Base-by-base conservation (phyloP, 1,284 basidiomycete species). In the Quambalaria eucalypti region DNA sequence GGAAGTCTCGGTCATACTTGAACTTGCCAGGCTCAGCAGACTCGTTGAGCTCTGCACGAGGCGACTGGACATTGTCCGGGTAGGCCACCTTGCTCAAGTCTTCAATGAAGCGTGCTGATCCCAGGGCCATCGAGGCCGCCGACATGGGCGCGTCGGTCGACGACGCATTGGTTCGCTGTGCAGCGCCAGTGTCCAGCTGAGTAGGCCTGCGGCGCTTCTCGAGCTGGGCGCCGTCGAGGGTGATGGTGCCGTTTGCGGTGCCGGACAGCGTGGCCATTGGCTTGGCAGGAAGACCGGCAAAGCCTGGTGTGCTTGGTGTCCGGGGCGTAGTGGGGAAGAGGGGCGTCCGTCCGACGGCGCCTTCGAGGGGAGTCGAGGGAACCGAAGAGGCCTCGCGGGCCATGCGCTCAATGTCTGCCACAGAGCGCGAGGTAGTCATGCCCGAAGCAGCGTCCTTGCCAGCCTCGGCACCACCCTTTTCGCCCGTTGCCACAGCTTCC, bases 1-100 rank as follows among this genome's bases (percentile, higher is more conserved):
- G 81, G 84, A 98, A 98, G 44, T 93, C 90, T 49, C 93, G 90
- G 77, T 97, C 91, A 77, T 98, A 98, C 68, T 92, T 85, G 82
- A 90, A 96, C 78, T 91, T 93, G 69, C 92, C 90, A 69, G 87
- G 86, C 57, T 78, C 73, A 16, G 86, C 86, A 58, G 86, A 83
- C 57, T 83, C 80, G 77, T 96, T 97, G 67, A 97, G 85, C 69
- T 90, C 88, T 7, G 86, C 78, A 65, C 82, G 83, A 2, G 92
- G 93, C 60, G 90, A 89, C 76, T 82, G 82, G 75, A 92, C 83
- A 46, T 87, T 84, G 56, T 84, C 84, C 3, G 92, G 92, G 73
- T 99, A 99, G 23, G 82, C 78, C 48, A 97, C 82, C 54, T 82
- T 79, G 40, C 80, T 81, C 51, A 98, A 81, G 76, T 93, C 86